These are phyloP conservation scores for Haplosporangium sp. DNA, from an alignment of 371 early-diverging fungal species.

Conservation along the genomic window DNA sequence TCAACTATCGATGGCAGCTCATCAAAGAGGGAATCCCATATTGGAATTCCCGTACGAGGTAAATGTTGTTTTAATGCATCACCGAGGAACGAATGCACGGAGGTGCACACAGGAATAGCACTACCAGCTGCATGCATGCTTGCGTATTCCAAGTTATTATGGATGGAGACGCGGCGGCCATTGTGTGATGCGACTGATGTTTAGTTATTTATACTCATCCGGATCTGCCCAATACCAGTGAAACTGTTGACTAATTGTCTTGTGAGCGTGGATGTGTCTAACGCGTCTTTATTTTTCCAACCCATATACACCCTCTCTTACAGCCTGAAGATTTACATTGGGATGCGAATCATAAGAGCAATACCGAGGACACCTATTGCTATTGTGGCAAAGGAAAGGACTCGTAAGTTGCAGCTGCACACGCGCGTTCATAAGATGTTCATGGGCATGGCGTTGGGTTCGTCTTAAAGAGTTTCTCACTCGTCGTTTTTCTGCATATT, in stretches of 20 bases:
- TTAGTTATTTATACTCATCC: too few species aligned
- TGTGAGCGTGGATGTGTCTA: neutral
- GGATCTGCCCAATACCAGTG: too few species aligned
- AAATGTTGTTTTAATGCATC: slow-evolving; percentile 3
- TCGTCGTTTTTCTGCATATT: neutral
- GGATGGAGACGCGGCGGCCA: too few species aligned
- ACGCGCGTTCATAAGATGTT: too few species aligned
- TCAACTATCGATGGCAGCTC: slow-evolving; percentile 18
- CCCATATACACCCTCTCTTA: too few species aligned
- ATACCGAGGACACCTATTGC: slow-evolving; percentile 68
- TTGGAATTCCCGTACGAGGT: slow-evolving; percentile 44
- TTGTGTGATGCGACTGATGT: neutral
- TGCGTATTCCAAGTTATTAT: too few species aligned
- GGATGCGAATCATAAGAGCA: slow-evolving; percentile 52
- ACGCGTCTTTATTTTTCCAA: slow-evolving; percentile 16
- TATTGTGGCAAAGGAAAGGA: slow-evolving; percentile 71
- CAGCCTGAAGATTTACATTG: slow-evolving; percentile 41
- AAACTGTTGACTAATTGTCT: too few species aligned
- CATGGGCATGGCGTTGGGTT: neutral
- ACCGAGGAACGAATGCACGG: neutral
- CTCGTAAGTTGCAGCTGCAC: slow-evolving; percentile 57
- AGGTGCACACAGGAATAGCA: neutral
- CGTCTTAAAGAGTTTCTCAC: neutral
- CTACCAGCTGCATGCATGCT: neutral
- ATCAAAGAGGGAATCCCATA: slow-evolving; percentile 18